A percentile compares a stretch with the other conserved stretches of the same genome.
Evolutionary conservation across 2,329 filamentous ascomycete genomes (phyloP).

Genomic region (Emergomyces orientalis): DNA sequence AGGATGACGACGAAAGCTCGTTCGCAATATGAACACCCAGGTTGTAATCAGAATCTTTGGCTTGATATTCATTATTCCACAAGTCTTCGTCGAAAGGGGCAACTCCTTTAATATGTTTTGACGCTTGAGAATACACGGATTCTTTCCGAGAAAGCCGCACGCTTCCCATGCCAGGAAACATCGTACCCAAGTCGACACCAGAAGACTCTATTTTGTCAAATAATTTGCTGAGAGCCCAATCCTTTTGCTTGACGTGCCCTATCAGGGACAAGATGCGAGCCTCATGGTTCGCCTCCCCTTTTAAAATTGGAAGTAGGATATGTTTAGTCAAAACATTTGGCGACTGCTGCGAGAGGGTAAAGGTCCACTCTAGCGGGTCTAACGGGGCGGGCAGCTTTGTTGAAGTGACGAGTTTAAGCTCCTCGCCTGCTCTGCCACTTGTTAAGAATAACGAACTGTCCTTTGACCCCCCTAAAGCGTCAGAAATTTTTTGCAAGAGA

Average conservation of each 20-base stretch:
- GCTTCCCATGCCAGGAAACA: slow-evolving; percentile 48
- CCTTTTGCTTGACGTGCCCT: slow-evolving; percentile 46
- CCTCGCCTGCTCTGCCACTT: slow-evolving; percentile 22
- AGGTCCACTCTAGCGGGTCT: slow-evolving; percentile 44
- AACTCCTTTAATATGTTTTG: slow-evolving; percentile 46
- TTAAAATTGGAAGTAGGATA: slow-evolving; percentile 46
- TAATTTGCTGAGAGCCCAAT: slow-evolving; percentile 49
- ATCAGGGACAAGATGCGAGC: slow-evolving; percentile 42
- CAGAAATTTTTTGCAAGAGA: slow-evolving; percentile 46
- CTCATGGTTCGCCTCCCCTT: slow-evolving; percentile 40
- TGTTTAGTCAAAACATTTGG: slow-evolving; percentile 38
- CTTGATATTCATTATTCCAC: slow-evolving; percentile 33
- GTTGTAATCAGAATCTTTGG: slow-evolving; percentile 15
- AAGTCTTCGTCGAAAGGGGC: slow-evolving; percentile 42
- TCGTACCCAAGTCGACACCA: slow-evolving; percentile 46
- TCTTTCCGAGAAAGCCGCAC: slow-evolving; percentile 37
- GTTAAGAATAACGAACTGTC: slow-evolving; percentile 27
- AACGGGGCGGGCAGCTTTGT: slow-evolving; percentile 47
- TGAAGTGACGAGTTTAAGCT: slow-evolving; percentile 39
- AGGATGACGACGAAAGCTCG: slow-evolving; percentile 16
- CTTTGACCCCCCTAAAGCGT: slow-evolving; percentile 35
- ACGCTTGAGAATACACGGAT: slow-evolving; percentile 43
- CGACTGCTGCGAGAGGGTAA: slow-evolving; percentile 37
- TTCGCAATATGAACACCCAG: slow-evolving; percentile 22
- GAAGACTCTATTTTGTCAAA: slow-evolving; percentile 50